These are phyloP conservation scores for Fagopyrum esculentum DNA, from an alignment of 148 eudicot genomes.

Conservation along the genomic window DNA sequence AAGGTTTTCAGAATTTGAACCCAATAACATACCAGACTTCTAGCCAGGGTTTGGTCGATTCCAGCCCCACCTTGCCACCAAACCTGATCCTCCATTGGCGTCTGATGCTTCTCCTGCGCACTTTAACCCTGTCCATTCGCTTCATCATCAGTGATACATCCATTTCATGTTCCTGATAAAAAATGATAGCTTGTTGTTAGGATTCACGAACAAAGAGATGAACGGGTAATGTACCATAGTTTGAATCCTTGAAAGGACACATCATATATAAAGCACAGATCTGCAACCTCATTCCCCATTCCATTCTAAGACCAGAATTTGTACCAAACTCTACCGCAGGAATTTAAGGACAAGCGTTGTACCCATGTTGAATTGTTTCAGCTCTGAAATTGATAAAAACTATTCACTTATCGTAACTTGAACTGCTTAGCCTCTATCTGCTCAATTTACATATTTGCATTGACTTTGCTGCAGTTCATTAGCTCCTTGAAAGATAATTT, in stretches of 20 bases:
- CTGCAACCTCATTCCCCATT: background rate
- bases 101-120: background rate
- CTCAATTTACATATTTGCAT: background rate
- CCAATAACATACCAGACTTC: background rate
- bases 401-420: background rate
- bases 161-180: background rate
- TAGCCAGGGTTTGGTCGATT: background rate
- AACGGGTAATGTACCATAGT: background rate
- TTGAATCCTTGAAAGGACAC: background rate
- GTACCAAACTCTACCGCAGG: background rate
- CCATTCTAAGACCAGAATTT: background rate
- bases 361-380: background rate
- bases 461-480: constrained; percentile 61
- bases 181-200: background rate
- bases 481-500: constrained; percentile 94
- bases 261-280: background rate
- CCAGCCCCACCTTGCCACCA: background rate
- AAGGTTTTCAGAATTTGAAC: background rate
- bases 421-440: background rate
- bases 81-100: background rate
- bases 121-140: background rate
- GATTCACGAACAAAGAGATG: background rate
- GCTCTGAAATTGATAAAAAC: background rate
- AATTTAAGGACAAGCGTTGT: background rate
- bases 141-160: background rate